Evolutionary conservation across 2,329 filamentous ascomycete genomes (phyloP), one percentile per base, ranked within the genome.

Genomic region (Cadophora gregata): DNA sequence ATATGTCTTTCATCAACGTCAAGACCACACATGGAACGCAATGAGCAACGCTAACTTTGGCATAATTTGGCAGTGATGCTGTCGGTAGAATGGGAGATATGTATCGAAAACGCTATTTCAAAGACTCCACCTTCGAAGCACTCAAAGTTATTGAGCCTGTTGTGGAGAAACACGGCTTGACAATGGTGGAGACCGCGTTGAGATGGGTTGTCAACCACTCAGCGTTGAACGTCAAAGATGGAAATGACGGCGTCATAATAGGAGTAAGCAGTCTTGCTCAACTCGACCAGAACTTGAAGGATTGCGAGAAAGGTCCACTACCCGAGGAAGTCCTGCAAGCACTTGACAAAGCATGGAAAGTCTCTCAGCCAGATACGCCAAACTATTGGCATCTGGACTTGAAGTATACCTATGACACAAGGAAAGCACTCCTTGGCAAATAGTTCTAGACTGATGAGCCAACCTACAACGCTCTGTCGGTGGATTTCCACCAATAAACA

Each of bases 251-350:
- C 2, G 70, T 82, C 38, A 80, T 82, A 51, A 78, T 81, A 61
- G 80, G 80, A 19, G 79, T 79, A 2, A 80, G 78, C 58, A 79
- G 75, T 51, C 67, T 79, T 21, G 74, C 77, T 21, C 80, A 82
- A 70, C 69, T 82, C 24, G 75, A 80, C 59, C 72, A 78, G 63
- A 81, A 81, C 65, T 71, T 82, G 63, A 76, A 80, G 66, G 79
- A 78, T 60, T 75, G 80, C n/a, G 78, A 81, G 68, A 77, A 77
- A 80, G 85, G 88, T 0, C 88, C 88, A 0, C 75, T 92, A 65
- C 88, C 88, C 0, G 83, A 89, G 47, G 88, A 90, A 51, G 86
- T 91, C 27, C 79, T 91, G 33, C 80, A 88, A 73, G 84, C 82
- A 14, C 77, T 91, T 69, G 88, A 91, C 74, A 80, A 88, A 73